Conservation (phyloP, 176 grass and related monocot genomes). For the Eragrostis nindensis region DNA sequence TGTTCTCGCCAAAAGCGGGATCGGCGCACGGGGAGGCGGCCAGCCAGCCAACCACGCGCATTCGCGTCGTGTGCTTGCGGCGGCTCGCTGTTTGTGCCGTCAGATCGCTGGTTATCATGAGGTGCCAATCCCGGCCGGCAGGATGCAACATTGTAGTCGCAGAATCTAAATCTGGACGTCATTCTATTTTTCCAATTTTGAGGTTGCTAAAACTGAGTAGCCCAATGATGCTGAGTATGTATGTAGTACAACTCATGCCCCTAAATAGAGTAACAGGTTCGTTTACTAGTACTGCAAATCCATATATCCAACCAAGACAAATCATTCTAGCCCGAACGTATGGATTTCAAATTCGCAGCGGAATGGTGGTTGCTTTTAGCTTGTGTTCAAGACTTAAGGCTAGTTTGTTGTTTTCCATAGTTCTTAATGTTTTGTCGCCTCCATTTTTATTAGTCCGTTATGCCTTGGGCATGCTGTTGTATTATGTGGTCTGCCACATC, state of each 20-base stretch:
- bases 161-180: background rate
- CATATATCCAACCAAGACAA: background rate
- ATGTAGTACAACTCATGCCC: too few relatives aligned
- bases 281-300: background rate
- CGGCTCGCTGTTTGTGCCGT: background rate
- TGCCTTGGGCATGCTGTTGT: too few relatives aligned
- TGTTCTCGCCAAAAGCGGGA: background rate
- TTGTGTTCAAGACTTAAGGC: too few relatives aligned
- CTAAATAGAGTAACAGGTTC: background rate
- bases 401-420: too few relatives aligned
- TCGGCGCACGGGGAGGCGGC: conserved; percentile 22
- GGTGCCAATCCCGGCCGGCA: background rate
- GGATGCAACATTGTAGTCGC: background rate
- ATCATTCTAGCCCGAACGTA: background rate
- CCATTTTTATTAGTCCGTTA: too few relatives aligned
- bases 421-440: too few relatives aligned
- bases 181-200: background rate
- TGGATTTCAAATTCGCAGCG: background rate
- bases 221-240: too few relatives aligned
- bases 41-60: background rate
- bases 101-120: background rate
- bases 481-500: too few relatives aligned
- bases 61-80: background rate
- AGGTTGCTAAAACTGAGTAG: background rate
- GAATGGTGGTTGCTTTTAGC: too few relatives aligned